Base-by-base conservation (phyloP, 2,329 filamentous ascomycete species). In the Fusarium coicis region DNA sequence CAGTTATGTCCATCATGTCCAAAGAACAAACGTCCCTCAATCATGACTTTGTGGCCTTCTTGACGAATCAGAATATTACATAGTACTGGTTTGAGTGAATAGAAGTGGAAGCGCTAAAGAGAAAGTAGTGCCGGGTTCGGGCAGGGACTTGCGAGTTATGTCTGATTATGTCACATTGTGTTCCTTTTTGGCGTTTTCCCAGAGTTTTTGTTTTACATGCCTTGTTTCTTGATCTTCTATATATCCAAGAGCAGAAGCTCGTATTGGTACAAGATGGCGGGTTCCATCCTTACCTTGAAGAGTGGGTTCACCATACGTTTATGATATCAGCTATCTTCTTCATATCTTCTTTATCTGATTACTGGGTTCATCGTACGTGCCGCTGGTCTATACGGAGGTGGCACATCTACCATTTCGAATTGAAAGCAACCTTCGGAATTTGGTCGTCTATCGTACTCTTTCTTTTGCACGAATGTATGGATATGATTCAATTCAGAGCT, bases 1-100 rank as follows among this genome's bases (percentile, higher is more conserved):
- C 55, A 73, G 30, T 74, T 32, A 76, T 72, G 65, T 43, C 60
- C 53, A 56, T 63, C 42, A 72, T 66, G 59, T 65, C 55, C 43
- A 59, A 58, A 58, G 65, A 63, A 42, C 46, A 19, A 56, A 44
- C 16, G 47, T 42, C 37, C 34, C 56, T 56, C 53, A 36, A 44
- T 40, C 44, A 30, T 40, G 50, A 30, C 52, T 40, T 61, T 60
- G 53, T 19, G 54, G 32, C 23, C 39, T 37, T 12, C 19, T 57
- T 65, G 28, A 47, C 23, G 21, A 23, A 57, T 47, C 26, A 56
- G 43, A 30, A 30, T 54, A 28, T 18, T 16, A 50, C 36, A 59
- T 26, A 23, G 44, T 40, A 52, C 37, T 23, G 30, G 40, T 23
- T 58, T 46, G 34, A 23, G 30, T 36, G 46, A 37, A 56, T 28